Conservation (phyloP, 179 eudicot species). For the Gypsophila paniculata region DNA sequence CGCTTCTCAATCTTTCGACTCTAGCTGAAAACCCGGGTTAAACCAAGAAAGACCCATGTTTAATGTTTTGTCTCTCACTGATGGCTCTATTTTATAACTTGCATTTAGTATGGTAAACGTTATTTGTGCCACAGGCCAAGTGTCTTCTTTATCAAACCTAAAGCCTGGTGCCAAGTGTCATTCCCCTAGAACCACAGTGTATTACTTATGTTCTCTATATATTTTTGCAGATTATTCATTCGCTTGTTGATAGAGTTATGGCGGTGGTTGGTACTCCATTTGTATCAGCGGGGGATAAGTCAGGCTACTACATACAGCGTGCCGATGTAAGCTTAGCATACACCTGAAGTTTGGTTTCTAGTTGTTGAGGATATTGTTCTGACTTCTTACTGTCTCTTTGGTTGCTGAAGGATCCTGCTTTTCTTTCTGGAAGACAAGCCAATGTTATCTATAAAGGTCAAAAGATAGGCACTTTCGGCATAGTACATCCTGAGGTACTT, state of each 20-base stretch:
- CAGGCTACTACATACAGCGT: conserved; percentile 72
- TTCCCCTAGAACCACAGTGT: too few relatives aligned
- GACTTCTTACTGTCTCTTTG: conserved; percentile 12
- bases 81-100: too few relatives aligned
- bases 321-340: conserved; percentile 54
- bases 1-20: too few relatives aligned
- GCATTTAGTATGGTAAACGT: too few relatives aligned
- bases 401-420: conserved; percentile 66
- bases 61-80: too few relatives aligned
- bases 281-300: conserved; percentile 55
- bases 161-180: too few relatives aligned
- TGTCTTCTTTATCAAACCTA: too few relatives aligned
- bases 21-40: too few relatives aligned
- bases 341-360: not conserved
- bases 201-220: conserved; percentile 7
- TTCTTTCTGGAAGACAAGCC: conserved; percentile 84
- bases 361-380: not conserved
- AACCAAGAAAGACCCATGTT: too few relatives aligned
- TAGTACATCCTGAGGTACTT: conserved; percentile 89
- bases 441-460: conserved; percentile 72
- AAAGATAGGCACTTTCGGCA: conserved; percentile 76
- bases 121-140: too few relatives aligned
- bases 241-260: conserved; percentile 86
- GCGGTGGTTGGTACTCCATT: conserved; percentile 69
- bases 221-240: conserved; percentile 73